Evolutionary conservation across 1,284 basidiomycete species (phyloP).

Genomic region (Ganoderma meredithae): DNA sequence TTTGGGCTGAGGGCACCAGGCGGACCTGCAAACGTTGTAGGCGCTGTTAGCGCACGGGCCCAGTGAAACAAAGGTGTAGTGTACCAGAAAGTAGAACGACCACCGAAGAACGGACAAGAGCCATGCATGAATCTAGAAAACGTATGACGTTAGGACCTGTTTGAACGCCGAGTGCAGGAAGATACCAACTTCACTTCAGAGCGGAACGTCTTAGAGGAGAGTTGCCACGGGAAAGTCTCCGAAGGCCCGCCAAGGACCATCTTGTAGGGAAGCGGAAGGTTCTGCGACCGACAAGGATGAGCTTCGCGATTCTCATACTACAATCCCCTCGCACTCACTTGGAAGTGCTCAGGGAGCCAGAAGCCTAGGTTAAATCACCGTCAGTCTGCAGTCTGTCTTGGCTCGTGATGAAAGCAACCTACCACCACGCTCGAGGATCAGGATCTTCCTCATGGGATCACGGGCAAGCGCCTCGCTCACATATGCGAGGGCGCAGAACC

Average conservation of each 20-base stretch:
- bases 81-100: slow-evolving; percentile 25
- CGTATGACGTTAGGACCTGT: not conserved
- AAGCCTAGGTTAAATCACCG: not conserved
- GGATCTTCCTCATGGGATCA: slow-evolving; percentile 34
- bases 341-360: slow-evolving; percentile 2
- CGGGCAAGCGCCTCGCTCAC: slow-evolving; percentile 32
- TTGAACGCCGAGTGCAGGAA: not conserved
- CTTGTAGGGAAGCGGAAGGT: not conserved
- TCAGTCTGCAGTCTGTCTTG: not conserved
- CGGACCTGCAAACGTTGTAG: slow-evolving; percentile 20
- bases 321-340: not conserved
- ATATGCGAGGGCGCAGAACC: slow-evolving; percentile 36
- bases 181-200: not conserved
- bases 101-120: slow-evolving; percentile 32
- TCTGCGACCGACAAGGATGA: not conserved
- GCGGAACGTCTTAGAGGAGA: not conserved
- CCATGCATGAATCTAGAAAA: slow-evolving; percentile 9
- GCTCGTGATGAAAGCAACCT: not conserved
- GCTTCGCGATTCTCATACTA: not conserved
- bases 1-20: slow-evolving; percentile 18
- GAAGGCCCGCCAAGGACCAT: not conserved
- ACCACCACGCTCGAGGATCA: slow-evolving; percentile 36
- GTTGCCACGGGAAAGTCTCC: not conserved
- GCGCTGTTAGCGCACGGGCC: not conserved
- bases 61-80: not conserved